Conservation (phyloP, 345 rosid genomes). For the Eucalyptus decipiens region DNA sequence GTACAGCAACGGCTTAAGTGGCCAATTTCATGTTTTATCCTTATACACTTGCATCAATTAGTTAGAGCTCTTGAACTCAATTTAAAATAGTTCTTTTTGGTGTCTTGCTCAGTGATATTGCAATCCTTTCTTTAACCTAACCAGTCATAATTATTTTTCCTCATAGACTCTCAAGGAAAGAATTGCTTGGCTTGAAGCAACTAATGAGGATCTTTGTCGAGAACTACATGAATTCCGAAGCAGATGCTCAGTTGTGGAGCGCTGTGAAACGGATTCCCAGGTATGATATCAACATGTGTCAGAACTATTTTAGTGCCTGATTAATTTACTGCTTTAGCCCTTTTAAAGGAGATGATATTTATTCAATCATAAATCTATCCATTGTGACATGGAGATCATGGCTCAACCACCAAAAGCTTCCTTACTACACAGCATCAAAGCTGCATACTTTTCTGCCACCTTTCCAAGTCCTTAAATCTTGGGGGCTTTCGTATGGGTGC, state of each 20-base stretch:
- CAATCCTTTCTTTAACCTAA: neutral
- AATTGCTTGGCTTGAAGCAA: constrained; percentile 89
- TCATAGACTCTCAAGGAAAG: constrained; percentile 79
- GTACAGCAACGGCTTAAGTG: neutral
- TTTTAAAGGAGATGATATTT: neutral
- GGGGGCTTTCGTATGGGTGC: neutral
- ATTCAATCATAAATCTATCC: neutral
- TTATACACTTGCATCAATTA: neutral
- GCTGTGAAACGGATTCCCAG: constrained; percentile 63
- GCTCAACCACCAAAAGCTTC: neutral
- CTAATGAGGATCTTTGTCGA: constrained; percentile 84
- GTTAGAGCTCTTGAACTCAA: neutral
- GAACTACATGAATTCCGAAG: constrained; percentile 81
- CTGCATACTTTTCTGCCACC: neutral
- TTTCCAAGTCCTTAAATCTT: neutral
- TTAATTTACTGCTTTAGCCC: neutral
- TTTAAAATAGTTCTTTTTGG: neutral
- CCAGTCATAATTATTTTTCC: neutral
- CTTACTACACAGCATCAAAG: neutral
- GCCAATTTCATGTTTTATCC: neutral
- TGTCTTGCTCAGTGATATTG: neutral
- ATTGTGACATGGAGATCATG: neutral
- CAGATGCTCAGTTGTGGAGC: constrained; percentile 44
- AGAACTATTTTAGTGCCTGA: neutral
- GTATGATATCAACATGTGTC: constrained; percentile 26